Base-by-base conservation (phyloP, 108 stramenopile species). In the Cylindrotheca fusiformis region DNA sequence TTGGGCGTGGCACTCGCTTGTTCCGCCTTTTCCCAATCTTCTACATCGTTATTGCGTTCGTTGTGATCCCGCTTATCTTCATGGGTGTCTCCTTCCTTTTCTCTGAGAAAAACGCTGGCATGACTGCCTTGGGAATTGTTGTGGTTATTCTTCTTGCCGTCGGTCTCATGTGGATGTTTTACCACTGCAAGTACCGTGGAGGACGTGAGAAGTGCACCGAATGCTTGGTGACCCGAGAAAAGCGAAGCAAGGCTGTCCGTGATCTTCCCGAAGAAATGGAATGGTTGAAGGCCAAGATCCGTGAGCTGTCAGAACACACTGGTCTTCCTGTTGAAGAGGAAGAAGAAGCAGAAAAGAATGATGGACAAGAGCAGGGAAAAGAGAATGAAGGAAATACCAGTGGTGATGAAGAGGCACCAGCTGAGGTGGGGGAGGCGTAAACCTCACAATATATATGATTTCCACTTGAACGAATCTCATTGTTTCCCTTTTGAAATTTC, bases 31-130 rank as follows among this genome's bases (percentile, higher is more conserved):
- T 93, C 71, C 88, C 92, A 28, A 48, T 83, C 21, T 26, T 88
- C 12, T 93, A 90, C 77, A 83, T 93, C 59, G 45, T 65, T 45
- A 49, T 79, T 18, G 67, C 85, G 45, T 93, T 90, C 75, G 65
- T 88, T 32, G 30, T 78, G 45, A 52, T 86, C 27, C 92, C 92
- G 14, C 52, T 85, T 6, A 18, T 81, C 31, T 57, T 93, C 44
- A 57, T 88, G 53, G 92, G 85, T 45, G 19, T 89, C 20, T 78
- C 78, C 29, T 52, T 60, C 20, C 29, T 85, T 54, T 90, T 90
- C 68, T 59, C 63, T 10, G 69, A 83, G 10, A 50, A 73, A 71
- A 23, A 65, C 73, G 3, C 72, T 69, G 71, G 90, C 82, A 50
- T 76, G 84, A n/a, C n/a, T n/a, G n/a, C n/a, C n/a, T n/a, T n/a